Base-by-base conservation (phyloP, 169 alveolate genomes). In the Plasmodium falciparum region DNA sequence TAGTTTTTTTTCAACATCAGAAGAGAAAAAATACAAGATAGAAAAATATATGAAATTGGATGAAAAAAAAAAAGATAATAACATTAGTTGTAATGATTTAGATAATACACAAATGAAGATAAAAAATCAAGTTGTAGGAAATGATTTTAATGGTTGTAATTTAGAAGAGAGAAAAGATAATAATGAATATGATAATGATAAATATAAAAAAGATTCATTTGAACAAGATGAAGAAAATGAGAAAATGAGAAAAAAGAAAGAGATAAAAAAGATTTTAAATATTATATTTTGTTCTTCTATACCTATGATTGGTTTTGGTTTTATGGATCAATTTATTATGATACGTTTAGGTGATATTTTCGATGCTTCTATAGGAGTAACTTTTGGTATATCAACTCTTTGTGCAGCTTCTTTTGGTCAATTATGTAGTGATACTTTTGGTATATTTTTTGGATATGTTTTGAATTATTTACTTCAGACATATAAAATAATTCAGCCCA, bases 371-470 rank as follows among this genome's bases (percentile, higher is more conserved):
- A 65, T 76, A 15, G 89, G 89, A 13, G 89, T 76, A 69, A 24
- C 89, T n/a, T 76, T 76, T 12, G 89, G 89, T 1, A 76, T 76
- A 49, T 76, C 89, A 17, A 76, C 89, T 15, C 56, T 76, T n/a
- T 65, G 89, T 76, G 89, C 89, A 5, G 89, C 89, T 26, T 76
- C 89, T 24, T 65, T 76, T 65, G 89, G 89, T 15, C 89, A 76
- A 26, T 56, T 76, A 3, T 76, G 89, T 45, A 76, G 89, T 76
- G 89, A 76, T 58, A 76, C 89, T 0, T 76, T 76, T 50, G 89
- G 89, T 3, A 43, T 76, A 11, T 76, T 76, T 65, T 76, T 76
- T 65, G 89, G 89, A 12, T 76, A 29, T 17, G 69, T 66, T 69
- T 33, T 76, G 26, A 76, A 76, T 65, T 76, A 76, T 76, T 49